A percentile compares a stretch with the other conserved stretches of the same genome.
phyloP scores from a whole-genome alignment of 2,329 filamentous ascomycete species.

The Alternaria sp. region DNA sequence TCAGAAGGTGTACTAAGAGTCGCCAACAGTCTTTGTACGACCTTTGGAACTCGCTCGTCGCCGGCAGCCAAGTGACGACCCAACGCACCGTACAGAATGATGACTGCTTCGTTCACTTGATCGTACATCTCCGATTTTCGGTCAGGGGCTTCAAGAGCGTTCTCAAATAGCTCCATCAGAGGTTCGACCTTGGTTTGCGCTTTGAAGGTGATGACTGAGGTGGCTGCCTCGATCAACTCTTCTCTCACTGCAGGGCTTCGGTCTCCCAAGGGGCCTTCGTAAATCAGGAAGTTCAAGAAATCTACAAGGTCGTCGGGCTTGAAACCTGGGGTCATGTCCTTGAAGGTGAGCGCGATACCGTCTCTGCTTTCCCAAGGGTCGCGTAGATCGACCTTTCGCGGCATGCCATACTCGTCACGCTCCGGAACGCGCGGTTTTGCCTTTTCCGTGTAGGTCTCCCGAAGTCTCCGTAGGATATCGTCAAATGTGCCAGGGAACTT shows the following conservation, averaged over 20 bases:
- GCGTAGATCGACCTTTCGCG: constrained; percentile 82
- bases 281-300: constrained; percentile 86
- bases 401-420: constrained; percentile 94
- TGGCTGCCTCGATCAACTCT: constrained; percentile 92
- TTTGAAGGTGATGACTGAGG: constrained; percentile 78
- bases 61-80: constrained; percentile 84
- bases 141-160: constrained; percentile 83
- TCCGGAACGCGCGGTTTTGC: constrained; percentile 84
- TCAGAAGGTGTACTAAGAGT: constrained; percentile 95
- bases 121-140: constrained; percentile 83
- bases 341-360: constrained; percentile 87
- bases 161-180: constrained; percentile 91
- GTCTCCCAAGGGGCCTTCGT: constrained; percentile 86
- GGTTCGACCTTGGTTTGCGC: constrained; percentile 84
- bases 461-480: constrained; percentile 69
- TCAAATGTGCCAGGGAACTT: constrained; percentile 67
- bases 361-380: constrained; percentile 94
- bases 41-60: constrained; percentile 86
- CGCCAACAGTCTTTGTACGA: constrained; percentile 83
- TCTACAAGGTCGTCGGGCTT: constrained; percentile 73
- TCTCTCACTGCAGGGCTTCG: constrained; percentile 77
- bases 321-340: constrained; percentile 77
- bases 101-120: constrained; percentile 93
- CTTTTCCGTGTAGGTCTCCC: constrained; percentile 76
- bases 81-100: constrained; percentile 95